These are phyloP conservation scores for Candida oleophila DNA, from an alignment of 805 yeast species.

Conservation along the genomic window DNA sequence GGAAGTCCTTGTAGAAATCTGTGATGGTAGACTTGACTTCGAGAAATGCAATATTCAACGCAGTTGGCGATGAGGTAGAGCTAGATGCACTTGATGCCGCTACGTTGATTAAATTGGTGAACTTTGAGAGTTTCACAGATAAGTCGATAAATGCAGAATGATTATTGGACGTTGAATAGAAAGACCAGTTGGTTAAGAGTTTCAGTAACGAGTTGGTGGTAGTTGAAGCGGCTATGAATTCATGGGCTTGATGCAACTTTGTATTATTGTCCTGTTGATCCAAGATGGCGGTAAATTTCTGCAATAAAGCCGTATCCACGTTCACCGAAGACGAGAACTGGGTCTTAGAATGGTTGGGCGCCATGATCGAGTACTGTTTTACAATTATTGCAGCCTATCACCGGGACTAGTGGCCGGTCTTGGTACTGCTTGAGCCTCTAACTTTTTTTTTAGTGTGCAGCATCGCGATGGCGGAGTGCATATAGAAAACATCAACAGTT, in stretches of 20 bases:
- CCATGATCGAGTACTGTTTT: too few species aligned
- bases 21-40: constrained; percentile 14
- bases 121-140: constrained; percentile 40
- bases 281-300: neutral
- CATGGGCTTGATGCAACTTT: neutral
- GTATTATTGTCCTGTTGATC: neutral
- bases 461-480: too few species aligned
- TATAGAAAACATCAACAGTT: too few species aligned
- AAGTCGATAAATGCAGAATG: constrained; percentile 48
- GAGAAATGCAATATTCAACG: constrained; percentile 11
- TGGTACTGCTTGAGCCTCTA: too few species aligned
- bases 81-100: neutral
- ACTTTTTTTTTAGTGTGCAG: too few species aligned
- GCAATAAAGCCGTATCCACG: neutral
- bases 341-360: neutral
- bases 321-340: constrained; percentile 1
- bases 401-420: too few species aligned
- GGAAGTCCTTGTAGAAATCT: constrained; percentile 49
- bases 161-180: constrained; percentile 48
- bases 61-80: neutral
- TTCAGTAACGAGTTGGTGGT: constrained; percentile 21
- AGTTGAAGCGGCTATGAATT: neutral
- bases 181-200: constrained; percentile 42
- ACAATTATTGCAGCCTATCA: too few species aligned
- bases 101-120: constrained; percentile 15